phyloP scores from a whole-genome alignment of 2,329 filamentous ascomycete genomes.

The Hypoxylon sp. region DNA sequence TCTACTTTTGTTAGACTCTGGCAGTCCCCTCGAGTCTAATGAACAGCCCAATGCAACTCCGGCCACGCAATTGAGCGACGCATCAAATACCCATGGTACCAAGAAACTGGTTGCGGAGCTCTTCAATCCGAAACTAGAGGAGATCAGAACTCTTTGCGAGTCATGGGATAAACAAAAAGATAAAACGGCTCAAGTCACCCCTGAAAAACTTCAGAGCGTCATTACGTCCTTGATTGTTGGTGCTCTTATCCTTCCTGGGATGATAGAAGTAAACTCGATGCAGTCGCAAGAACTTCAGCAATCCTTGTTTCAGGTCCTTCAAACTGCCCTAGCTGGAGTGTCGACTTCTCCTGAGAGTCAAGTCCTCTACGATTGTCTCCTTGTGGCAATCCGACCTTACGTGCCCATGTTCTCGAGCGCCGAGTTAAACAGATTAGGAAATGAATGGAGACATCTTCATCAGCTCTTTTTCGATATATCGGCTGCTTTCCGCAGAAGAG shows the following conservation, averaged over 20 bases:
- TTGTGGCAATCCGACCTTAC: constrained; percentile 55
- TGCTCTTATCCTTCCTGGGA: constrained; percentile 57
- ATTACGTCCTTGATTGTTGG: constrained; percentile 58
- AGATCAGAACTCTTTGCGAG: constrained; percentile 56
- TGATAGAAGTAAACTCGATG: constrained; percentile 57
- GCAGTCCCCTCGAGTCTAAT: constrained; percentile 15
- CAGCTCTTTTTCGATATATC: constrained; percentile 54
- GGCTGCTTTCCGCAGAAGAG: constrained; percentile 45
- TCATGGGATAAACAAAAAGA: constrained; percentile 58
- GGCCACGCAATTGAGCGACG: constrained; percentile 44
- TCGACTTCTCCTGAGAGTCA: constrained; percentile 56
- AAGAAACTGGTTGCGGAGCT: constrained; percentile 64
- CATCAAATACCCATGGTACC: constrained; percentile 53
- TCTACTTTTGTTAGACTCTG: constrained; percentile 60
- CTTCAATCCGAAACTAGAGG: constrained; percentile 61
- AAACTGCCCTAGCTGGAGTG: constrained; percentile 53
- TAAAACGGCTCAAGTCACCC: constrained; percentile 58
- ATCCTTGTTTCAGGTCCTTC: constrained; percentile 52
- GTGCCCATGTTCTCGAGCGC: constrained; percentile 55
- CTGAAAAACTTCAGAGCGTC: constrained; percentile 62
- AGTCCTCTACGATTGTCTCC: constrained; percentile 56
- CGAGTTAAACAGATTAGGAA: constrained; percentile 51
- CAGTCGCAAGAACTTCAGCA: constrained; percentile 60
- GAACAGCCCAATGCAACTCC: constrained; percentile 5
- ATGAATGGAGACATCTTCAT: constrained; percentile 53